A percentile compares a stretch with the other conserved stretches of the same genome.
These are phyloP conservation scores for Lanmaoa rubissima DNA, from an alignment of 768 basidiomycete genomes.

Conservation along the genomic window DNA sequence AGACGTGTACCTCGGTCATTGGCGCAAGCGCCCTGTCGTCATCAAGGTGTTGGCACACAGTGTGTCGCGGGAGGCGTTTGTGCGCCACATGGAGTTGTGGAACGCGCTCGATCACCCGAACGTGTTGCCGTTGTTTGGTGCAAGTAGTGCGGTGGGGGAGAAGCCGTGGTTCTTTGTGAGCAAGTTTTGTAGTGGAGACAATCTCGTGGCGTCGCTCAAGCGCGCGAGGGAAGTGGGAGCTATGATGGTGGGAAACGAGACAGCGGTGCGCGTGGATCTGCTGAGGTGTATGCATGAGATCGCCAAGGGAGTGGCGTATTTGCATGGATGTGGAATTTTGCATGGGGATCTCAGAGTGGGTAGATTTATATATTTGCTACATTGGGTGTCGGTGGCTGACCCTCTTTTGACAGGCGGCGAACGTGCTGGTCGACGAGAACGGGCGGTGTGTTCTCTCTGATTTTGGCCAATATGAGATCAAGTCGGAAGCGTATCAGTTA, in stretches of 20 bases:
- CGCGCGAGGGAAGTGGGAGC: conserved; percentile 9
- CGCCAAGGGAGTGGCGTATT: conserved; percentile 77
- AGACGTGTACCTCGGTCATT: conserved; percentile 73
- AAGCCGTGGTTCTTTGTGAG: conserved; percentile 81
- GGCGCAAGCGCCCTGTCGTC: conserved; percentile 64
- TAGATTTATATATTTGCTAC: neutral
- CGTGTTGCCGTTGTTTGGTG: conserved; percentile 73
- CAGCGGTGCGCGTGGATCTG: conserved; percentile 33
- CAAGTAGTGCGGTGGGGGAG: conserved; percentile 66
- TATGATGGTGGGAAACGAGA: neutral
- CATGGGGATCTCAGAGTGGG: conserved; percentile 82
- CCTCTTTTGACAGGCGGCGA: conserved; percentile 50
- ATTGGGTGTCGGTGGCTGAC: neutral
- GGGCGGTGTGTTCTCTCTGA: conserved; percentile 73
- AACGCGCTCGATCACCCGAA: conserved; percentile 63
- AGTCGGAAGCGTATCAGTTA: conserved; percentile 62
- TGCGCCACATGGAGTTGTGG: conserved; percentile 73
- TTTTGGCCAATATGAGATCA: conserved; percentile 82
- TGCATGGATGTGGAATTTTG: conserved; percentile 64
- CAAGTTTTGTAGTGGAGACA: conserved; percentile 67
- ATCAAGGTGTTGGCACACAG: conserved; percentile 69
- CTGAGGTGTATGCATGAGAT: conserved; percentile 70
- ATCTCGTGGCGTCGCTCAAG: conserved; percentile 58
- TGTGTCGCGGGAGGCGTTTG: conserved; percentile 62
- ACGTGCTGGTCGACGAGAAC: conserved; percentile 71